Evolutionary conservation across 2,329 filamentous ascomycete species (phyloP).

Genomic region (Ceratocystis alfenasii): DNA sequence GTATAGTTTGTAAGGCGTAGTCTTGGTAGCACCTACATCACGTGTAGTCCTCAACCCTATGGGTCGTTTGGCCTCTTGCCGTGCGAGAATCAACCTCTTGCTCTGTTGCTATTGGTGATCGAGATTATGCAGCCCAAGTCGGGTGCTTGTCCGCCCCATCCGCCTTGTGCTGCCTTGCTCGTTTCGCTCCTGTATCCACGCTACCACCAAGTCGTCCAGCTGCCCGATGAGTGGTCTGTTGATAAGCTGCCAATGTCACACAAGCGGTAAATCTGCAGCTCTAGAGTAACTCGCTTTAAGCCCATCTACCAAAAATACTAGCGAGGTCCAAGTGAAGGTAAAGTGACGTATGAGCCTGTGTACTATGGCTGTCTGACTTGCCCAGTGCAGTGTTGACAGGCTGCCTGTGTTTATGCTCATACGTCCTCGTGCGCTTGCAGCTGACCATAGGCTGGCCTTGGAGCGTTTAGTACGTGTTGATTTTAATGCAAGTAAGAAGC

Average conservation of each 20-base stretch:
- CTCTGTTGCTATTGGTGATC: background rate
- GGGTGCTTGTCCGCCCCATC: background rate
- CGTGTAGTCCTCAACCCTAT: background rate
- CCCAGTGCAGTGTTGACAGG: too few species aligned
- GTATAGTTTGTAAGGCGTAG: too few species aligned
- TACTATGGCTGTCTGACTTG: too few species aligned
- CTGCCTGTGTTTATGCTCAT: too few species aligned
- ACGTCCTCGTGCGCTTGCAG: background rate
- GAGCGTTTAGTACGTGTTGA: background rate
- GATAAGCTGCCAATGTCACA: background rate
- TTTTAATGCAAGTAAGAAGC: background rate
- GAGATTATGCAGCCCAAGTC: background rate
- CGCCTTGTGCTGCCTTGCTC: too few species aligned
- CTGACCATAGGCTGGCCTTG: background rate
- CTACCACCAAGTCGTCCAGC: background rate
- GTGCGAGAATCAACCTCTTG: background rate
- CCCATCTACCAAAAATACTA: background rate
- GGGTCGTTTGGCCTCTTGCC: background rate
- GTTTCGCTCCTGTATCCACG: too few species aligned
- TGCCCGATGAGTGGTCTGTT: background rate
- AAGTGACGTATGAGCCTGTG: background rate
- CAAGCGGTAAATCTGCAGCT: background rate
- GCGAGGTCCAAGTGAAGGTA: background rate
- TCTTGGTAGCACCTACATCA: too few species aligned
- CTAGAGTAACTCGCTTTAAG: background rate